These are phyloP conservation scores for Suillus placidus DNA, from an alignment of 768 basidiomycete genomes.

Conservation along the genomic window DNA sequence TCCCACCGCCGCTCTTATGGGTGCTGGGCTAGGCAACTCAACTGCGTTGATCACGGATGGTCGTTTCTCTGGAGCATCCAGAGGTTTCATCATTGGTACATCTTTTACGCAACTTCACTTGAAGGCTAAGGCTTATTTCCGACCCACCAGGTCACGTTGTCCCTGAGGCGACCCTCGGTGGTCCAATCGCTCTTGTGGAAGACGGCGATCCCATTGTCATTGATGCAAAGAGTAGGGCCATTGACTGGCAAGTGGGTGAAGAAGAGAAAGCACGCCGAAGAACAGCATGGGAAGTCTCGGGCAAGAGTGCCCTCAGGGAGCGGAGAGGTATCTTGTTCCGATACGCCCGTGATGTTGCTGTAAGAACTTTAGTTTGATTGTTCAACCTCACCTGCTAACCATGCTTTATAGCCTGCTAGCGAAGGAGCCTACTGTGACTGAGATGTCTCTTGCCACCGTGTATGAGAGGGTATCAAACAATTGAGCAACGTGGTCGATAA, in stretches of 20 bases:
- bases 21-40: constrained; percentile 76
- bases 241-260: constrained; percentile 75
- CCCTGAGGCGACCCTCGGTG: constrained; percentile 74
- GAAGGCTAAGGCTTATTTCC: constrained; percentile 38
- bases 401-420: constrained; percentile 65
- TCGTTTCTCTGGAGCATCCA: constrained; percentile 83
- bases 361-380: constrained; percentile 45
- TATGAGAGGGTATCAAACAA: neutral
- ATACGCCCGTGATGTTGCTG: constrained; percentile 86
- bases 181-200: constrained; percentile 84
- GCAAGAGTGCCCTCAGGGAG: constrained; percentile 64
- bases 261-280: constrained; percentile 62
- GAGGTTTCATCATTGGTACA: constrained; percentile 62
- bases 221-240: constrained; percentile 63
- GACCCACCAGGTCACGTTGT: constrained; percentile 57
- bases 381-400: neutral
- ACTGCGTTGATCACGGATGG: constrained; percentile 89
- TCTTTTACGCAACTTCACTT: constrained; percentile 20
- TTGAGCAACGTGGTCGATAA: neutral
- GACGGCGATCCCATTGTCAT: constrained; percentile 83
- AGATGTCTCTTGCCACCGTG: constrained; percentile 17
- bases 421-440: constrained; percentile 83
- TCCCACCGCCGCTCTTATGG: constrained; percentile 83
- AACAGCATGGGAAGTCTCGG: constrained; percentile 70
- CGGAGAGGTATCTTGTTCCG: constrained; percentile 75